phyloP scores from a whole-genome alignment of 441 rosid species.

The Oxalis stricta region DNA sequence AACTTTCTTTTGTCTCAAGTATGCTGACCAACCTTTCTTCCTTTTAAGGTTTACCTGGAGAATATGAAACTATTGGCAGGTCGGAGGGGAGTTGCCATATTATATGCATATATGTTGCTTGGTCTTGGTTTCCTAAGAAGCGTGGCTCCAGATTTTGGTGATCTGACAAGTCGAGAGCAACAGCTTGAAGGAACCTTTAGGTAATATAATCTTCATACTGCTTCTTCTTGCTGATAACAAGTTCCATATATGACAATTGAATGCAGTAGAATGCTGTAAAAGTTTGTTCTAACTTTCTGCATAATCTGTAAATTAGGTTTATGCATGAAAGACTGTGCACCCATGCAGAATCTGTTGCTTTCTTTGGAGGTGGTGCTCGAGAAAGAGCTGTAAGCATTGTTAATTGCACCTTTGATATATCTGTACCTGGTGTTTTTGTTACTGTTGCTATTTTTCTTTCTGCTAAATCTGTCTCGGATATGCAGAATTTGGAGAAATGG shows the following conservation, averaged over 20 bases:
- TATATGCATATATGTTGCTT: constrained; percentile 91
- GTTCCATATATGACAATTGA: background rate
- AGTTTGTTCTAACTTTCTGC: constrained; percentile 6
- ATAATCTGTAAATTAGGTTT: constrained; percentile 42
- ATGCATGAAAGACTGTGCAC: constrained; percentile 96
- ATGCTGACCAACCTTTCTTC: too few species aligned
- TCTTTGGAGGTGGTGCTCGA: constrained; percentile 99
- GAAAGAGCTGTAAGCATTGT: constrained; percentile 83
- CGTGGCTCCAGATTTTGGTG: constrained; percentile 94
- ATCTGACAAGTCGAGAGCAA: constrained; percentile 78
- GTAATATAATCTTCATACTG: constrained; percentile 22
- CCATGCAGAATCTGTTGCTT: constrained; percentile 98
- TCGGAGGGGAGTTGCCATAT: constrained; percentile 86
- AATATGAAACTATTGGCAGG: constrained; percentile 98
- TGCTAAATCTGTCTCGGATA: too few species aligned
- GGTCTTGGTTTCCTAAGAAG: constrained; percentile 92
- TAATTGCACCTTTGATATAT: constrained; percentile 1
- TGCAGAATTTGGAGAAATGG: too few species aligned
- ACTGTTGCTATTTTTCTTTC: constrained; percentile 1
- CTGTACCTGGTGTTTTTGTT: constrained; percentile 1
- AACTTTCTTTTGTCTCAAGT: constrained; percentile 7
- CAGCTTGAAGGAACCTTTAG: constrained; percentile 96
- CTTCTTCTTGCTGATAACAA: background rate
- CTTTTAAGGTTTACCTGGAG: constrained; percentile 95
- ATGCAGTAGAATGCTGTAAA: constrained; percentile 6